These are phyloP conservation scores for Leptomonas pyrrhocoris DNA, from an alignment of 208 protist species.

Conservation along the genomic window DNA sequence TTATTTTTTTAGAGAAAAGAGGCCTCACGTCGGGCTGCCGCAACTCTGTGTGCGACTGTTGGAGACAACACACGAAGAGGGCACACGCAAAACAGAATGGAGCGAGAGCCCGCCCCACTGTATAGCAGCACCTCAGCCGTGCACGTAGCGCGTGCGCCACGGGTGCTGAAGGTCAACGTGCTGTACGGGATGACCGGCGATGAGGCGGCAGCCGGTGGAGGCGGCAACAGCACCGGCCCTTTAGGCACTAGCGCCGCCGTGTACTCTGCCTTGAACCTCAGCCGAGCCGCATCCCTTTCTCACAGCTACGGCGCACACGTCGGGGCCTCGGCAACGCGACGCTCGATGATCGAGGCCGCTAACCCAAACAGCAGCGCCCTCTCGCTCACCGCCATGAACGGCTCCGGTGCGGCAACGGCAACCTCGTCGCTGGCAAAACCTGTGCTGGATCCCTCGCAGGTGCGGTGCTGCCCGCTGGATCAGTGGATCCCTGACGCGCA, in stretches of 20 bases:
- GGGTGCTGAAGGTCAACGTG: constrained; percentile 25
- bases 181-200: constrained; percentile 7
- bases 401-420: background rate
- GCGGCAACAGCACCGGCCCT: background rate
- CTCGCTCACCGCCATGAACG: background rate
- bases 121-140: background rate
- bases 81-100: background rate
- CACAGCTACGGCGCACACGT: background rate
- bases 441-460: constrained; percentile 44
- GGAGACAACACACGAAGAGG: background rate
- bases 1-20: too few species aligned
- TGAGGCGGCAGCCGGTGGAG: background rate
- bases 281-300: background rate
- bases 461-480: constrained; percentile 61
- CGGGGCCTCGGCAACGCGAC: background rate
- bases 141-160: background rate
- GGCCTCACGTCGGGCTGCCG: background rate
- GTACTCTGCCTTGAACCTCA: background rate
- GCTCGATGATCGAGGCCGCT: background rate
- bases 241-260: background rate
- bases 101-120: background rate
- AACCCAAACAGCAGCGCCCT: background rate
- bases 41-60: too few species aligned
- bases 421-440: constrained; percentile 60
- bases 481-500: constrained; percentile 78